Evolutionary conservation across 768 basidiomycete species (phyloP), one percentile per base, ranked within the genome.

Genomic region (Chiua virens): DNA sequence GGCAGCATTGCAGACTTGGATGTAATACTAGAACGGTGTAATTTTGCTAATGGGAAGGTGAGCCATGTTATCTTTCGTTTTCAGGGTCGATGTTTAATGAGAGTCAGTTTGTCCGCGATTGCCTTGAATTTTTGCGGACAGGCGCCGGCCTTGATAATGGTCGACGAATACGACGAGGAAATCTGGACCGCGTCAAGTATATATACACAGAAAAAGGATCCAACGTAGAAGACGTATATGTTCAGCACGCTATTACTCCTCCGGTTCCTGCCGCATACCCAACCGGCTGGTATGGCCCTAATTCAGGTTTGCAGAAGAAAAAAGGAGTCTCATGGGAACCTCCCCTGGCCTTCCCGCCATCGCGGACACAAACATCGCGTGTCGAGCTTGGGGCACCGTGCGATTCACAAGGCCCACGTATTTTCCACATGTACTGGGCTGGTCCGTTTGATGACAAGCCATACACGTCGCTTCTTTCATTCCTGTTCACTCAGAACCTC

Each of bases 341-440:
- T 8, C 71, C 74, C 35, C 61, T 89, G 14, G 53, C 55, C 11
- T 75, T 85, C n/a, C 75, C 80, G 1, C 59, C 73, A 3, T 65
- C 76, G 5, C 71, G 77, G 17, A 70, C 76, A 39, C 73, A 75
- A 39, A 75, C 79, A 55, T 68, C 60, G 64, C 72, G 66, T 60
- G 75, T 64, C 56, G 41, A 73, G 68, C 50, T 72, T 51, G 71
- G 52, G 38, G 59, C 36, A 3, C 76, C 83, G 2, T 97, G 95
- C 72, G 86, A 90, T 46, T 65, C 75, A 1, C 83, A 89, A 48
- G 86, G 89, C 64, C 91, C 90, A 3, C 80, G 89, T 20, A 67
- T 95, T 5, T 96, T 90, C 77, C 94, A 97, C 71, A 86, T 96
- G 86, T 97, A 95, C 76, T 97, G 94, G 93, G 92, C 92, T 1